Base-by-base conservation (phyloP, 2,329 filamentous ascomycete genomes). In the Coleophoma cylindrospora region DNA sequence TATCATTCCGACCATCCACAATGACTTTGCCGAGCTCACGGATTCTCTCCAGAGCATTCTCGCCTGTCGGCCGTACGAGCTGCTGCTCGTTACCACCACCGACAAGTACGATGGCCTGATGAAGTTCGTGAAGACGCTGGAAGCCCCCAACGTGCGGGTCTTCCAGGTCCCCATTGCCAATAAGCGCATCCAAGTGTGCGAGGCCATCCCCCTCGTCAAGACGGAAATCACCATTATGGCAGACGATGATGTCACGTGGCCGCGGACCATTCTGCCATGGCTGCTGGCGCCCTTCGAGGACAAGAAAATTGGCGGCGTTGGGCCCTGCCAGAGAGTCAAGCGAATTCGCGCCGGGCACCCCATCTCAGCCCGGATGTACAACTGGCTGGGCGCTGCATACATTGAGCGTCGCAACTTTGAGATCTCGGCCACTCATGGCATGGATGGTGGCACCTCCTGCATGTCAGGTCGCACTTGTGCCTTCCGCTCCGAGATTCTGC, bases 181-280 rank as follows among this genome's bases (percentile, higher is more conserved):
- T 74, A 97, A 97, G 75, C 87, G 92, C 49, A 83, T 92, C 17
- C 92, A 97, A 68, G 91, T 97, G 65, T 95, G 90, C 68, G 82
- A 90, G 65, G 92, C 91, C 3, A 88, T 97, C 44, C 91, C 91
- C 17, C 81, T 89, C 58, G 90, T 96, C 51, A 77, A 75, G 58
- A 96, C 92, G 0, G 73, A 79, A 47, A 91, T 97, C 64, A 96
- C 89, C 36, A 81, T 97, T 61, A 90, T 97, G 74, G 91, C 91
- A 22, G 92, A 97, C 66, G 92, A 97, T 69, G 92, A 97, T 67
- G 92, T 97, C 54, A 91, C 87, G 60, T 96, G 92, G 87, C 91
- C 91, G 3, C 75, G 77, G 14, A 94, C 88, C 40, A 81, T 95
- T 55, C 80, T 96, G 61, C 87, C 86, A 33, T 96, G 91, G 91